phyloP scores from a whole-genome alignment of 495 filamentous ascomycete genomes.

The Parathielavia hyrcaniae region DNA sequence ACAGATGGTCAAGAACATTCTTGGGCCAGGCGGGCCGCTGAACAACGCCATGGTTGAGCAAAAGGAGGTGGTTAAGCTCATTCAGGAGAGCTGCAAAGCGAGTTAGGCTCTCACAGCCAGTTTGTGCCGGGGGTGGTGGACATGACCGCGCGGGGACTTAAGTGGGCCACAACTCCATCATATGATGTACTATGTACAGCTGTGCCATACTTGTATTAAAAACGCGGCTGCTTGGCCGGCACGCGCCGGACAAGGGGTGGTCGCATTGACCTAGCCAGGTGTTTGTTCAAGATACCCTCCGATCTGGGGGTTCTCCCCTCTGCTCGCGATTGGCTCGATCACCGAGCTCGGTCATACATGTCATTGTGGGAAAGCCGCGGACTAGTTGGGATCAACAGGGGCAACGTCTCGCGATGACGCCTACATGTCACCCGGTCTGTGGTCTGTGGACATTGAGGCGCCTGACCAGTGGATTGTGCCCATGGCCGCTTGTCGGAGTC shows the following conservation, averaged over 20 bases:
- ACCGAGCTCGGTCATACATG: not conserved
- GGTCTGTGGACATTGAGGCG: not conserved
- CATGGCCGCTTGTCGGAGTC: no score
- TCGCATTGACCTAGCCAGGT: not conserved
- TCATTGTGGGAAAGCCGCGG: not conserved
- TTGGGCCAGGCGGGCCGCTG: slow-evolving; percentile 32
- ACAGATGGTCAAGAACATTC: slow-evolving; percentile 36
- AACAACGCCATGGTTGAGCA: slow-evolving; percentile 38
- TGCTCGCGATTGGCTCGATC: slow-evolving; percentile 1
- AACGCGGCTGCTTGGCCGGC: not conserved
- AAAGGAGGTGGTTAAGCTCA: slow-evolving; percentile 29
- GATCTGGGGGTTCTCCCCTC: not conserved
- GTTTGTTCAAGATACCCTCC: not conserved
- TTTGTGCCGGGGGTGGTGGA: not conserved
- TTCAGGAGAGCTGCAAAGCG: slow-evolving; percentile 26
- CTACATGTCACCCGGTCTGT: not conserved
- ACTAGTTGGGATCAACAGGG: not conserved
- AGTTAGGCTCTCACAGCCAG: not conserved
- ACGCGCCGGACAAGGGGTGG: not conserved
- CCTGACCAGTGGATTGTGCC: not conserved
- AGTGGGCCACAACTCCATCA: not conserved
- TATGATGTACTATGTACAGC: not conserved
- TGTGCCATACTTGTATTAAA: slow-evolving; percentile 6
- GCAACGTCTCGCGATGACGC: not conserved
- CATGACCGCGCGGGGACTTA: no score